These are phyloP conservation scores for Hibiscus syriacus DNA, from an alignment of 345 rosid genomes.

Conservation along the genomic window DNA sequence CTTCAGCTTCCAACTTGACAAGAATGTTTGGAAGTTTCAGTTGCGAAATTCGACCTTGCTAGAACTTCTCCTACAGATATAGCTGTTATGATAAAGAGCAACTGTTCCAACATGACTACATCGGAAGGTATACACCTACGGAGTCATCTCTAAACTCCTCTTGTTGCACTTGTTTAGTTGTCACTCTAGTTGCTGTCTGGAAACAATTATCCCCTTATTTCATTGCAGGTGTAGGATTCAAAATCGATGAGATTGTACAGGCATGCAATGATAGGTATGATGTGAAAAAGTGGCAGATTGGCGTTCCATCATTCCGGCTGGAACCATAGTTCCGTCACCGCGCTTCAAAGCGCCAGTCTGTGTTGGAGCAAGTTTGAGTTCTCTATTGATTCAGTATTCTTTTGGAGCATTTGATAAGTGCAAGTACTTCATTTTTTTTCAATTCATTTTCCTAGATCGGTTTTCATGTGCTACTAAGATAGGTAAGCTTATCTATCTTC, in stretches of 20 bases:
- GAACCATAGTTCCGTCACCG: conserved; percentile 91
- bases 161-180: background rate
- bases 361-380: conserved; percentile 62
- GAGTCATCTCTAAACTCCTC: background rate
- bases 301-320: conserved; percentile 87
- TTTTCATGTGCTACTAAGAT: conserved; percentile 9
- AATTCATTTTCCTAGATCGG: conserved; percentile 3
- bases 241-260: conserved; percentile 92
- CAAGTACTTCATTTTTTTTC: conserved; percentile 18
- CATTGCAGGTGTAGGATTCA: conserved; percentile 72
- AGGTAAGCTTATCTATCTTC: conserved; percentile 17
- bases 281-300: conserved; percentile 91
- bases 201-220: background rate
- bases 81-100: conserved; percentile 98
- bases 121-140: conserved; percentile 54
- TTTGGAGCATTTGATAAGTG: conserved; percentile 8
- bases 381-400: conserved; percentile 8
- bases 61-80: conserved; percentile 95
- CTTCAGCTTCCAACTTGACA: conserved; percentile 93
- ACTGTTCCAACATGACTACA: conserved; percentile 77
- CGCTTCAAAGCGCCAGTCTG: conserved; percentile 67
- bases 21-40: conserved; percentile 96
- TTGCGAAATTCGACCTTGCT: conserved; percentile 95
- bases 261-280: conserved; percentile 99
- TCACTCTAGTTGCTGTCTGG: background rate